phyloP scores from a whole-genome alignment of 2,329 filamentous ascomycete genomes.

The Xylaria sp. region DNA sequence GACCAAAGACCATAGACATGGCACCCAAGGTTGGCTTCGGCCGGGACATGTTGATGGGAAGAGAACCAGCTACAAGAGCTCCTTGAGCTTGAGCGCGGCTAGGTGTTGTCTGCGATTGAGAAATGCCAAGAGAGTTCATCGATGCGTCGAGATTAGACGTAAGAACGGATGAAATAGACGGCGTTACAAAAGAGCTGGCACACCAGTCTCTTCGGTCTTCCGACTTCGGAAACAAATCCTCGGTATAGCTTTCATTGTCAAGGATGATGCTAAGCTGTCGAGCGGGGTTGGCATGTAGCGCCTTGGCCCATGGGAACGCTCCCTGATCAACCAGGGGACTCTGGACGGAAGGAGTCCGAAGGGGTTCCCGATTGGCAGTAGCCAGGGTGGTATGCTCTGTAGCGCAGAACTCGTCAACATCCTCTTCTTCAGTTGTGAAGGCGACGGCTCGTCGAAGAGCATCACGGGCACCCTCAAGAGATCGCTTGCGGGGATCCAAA shows the following conservation, averaged over 20 bases:
- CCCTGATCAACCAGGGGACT: constrained; percentile 81
- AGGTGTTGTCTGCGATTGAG: constrained; percentile 49
- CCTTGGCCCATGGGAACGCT: constrained; percentile 94
- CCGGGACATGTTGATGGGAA: constrained; percentile 81
- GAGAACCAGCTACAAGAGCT: constrained; percentile 68
- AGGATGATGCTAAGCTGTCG: constrained; percentile 88
- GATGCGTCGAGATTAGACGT: constrained; percentile 84
- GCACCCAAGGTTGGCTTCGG: constrained; percentile 70
- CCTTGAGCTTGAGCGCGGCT: constrained; percentile 58
- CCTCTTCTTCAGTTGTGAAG: constrained; percentile 94
- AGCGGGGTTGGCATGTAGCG: constrained; percentile 76
- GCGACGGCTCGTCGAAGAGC: constrained; percentile 80
- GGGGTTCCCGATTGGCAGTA: constrained; percentile 89
- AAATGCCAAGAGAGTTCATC: constrained; percentile 73
- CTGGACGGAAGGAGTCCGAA: constrained; percentile 93
- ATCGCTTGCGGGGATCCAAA: constrained; percentile 87
- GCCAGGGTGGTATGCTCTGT: constrained; percentile 77
- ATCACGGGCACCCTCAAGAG: constrained; percentile 76
- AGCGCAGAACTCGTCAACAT: constrained; percentile 90
- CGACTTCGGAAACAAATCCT: constrained; percentile 85
- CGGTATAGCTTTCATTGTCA: constrained; percentile 77
- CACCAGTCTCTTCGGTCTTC: constrained; percentile 78
- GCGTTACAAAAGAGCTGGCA: constrained; percentile 75
- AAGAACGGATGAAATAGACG: constrained; percentile 81
- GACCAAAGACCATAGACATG: constrained; percentile 80